These are phyloP conservation scores for Suhomyces anneliseae DNA, from an alignment of 1,139 yeast genomes.

Conservation along the genomic window DNA sequence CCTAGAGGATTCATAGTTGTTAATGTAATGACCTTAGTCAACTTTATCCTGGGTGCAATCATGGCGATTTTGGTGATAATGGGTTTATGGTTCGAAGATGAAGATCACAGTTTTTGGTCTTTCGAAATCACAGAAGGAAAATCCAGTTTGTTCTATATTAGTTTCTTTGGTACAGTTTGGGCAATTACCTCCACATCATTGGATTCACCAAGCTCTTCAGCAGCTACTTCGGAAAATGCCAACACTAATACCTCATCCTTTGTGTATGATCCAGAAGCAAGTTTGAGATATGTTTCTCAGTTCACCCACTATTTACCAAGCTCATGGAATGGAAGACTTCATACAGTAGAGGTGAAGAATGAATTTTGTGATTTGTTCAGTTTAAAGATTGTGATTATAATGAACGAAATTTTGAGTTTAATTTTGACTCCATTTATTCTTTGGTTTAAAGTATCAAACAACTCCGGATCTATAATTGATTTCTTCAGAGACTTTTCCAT, in stretches of 20 bases:
- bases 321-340: conserved; percentile 82
- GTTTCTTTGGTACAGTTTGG: conserved; percentile 80
- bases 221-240: conserved; percentile 17
- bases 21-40: conserved; percentile 59
- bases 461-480: conserved; percentile 76
- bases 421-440: conserved; percentile 82
- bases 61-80: conserved; percentile 83
- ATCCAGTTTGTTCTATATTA: conserved; percentile 83
- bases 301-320: conserved; percentile 89
- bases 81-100: conserved; percentile 84
- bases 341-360: conserved; percentile 76
- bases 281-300: conserved; percentile 72
- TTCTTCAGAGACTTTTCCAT: conserved; percentile 87
- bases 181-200: conserved; percentile 52
- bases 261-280: conserved; percentile 87
- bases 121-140: conserved; percentile 83
- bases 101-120: conserved; percentile 71
- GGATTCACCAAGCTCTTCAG: conserved; percentile 21
- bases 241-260: conserved; percentile 29
- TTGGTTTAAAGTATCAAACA: conserved; percentile 76
- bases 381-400: conserved; percentile 66
- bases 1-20: conserved; percentile 70
- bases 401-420: conserved; percentile 78
- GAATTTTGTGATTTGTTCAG: conserved; percentile 82
- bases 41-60: conserved; percentile 85